Base-by-base conservation (phyloP, 1,284 basidiomycete genomes). In the Ustilago trichophora region DNA sequence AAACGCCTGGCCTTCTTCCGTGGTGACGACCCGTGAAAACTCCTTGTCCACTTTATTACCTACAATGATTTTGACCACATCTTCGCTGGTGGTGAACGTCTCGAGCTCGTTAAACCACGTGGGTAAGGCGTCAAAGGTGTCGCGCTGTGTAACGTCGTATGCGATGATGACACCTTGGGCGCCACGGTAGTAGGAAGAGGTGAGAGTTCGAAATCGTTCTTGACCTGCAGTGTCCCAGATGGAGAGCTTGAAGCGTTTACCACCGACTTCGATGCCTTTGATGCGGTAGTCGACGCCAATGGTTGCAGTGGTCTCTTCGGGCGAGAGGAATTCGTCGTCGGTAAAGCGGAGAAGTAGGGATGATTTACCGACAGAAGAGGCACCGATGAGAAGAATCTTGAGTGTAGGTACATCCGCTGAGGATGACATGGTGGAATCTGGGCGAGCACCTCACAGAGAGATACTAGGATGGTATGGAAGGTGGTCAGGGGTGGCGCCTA, bases 31-130 rank as follows among this genome's bases (percentile, higher is more conserved):
- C 2, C 95, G 87, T 6, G 91, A 92, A 82, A 90, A 90, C 78
- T 95, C 94, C 35, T 75, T 94, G 84, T 98, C 95, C 5, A 95
- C 86, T 83, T 98, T 98, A 84, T 98, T 98, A 7, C 86, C 87
- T 2, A 98, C 93, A 24, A 98, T 87, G 75, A 98, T 92, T 86
- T 93, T 92, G 44, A 94, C 91, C n/a, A 96, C 91, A 7, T 89
- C 88, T 6, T 67, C 47, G 24, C 62, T 71, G 10, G 70, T 72
- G 43, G 94, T 91, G 78, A 97, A 98, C 21, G 91, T 95, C 77
- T 96, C 92, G 10, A 98, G 88, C 81, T 98, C 95, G 46, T 88
- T 88, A 82, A 91, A 93, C 95, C 96, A 98, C 50, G 88, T 86
- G 12, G 92, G 89, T 13, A 98, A 86, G 12, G 92, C 91, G 40